A percentile compares a stretch with the other conserved stretches of the same genome.
Conservation (phyloP, 345 rosid species). For the Brassica nigra region DNA sequence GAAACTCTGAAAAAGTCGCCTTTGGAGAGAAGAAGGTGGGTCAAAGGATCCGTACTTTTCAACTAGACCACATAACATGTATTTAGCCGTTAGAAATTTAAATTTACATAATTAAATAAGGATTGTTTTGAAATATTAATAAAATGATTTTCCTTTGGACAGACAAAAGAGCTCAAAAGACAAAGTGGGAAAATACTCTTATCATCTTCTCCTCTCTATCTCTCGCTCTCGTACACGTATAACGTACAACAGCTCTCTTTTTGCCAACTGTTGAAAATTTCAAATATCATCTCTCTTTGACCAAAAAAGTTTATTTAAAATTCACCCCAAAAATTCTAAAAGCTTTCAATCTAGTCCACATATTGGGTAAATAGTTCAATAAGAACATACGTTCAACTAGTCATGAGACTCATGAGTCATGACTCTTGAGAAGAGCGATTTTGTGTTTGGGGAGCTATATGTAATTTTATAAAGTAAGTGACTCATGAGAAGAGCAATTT, state of each 20-base stretch:
- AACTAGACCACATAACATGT: background rate
- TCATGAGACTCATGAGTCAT: background rate
- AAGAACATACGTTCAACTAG: background rate
- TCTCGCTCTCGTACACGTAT: background rate
- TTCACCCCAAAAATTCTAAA: background rate
- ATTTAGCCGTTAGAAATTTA: constrained; percentile 23
- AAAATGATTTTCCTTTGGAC: background rate
- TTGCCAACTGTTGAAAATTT: background rate
- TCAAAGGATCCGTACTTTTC: no score
- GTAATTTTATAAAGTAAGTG: background rate
- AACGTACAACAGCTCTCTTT: constrained; percentile 37
- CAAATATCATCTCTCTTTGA: constrained; percentile 7
- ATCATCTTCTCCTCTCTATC: background rate
- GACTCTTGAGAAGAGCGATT: background rate
- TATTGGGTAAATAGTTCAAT: background rate
- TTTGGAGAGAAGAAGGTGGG: no score
- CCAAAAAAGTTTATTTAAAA: background rate
- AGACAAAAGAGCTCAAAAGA: background rate
- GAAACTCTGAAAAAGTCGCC: no score
- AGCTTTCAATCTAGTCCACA: background rate
- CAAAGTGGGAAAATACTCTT: background rate
- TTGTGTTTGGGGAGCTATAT: background rate
- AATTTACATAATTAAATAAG: constrained; percentile 1
- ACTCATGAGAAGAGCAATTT: background rate
- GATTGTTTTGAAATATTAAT: background rate